Evolutionary conservation across 148 eudicot genomes (phyloP).

Genomic region (Vaccinium myrtillus): DNA sequence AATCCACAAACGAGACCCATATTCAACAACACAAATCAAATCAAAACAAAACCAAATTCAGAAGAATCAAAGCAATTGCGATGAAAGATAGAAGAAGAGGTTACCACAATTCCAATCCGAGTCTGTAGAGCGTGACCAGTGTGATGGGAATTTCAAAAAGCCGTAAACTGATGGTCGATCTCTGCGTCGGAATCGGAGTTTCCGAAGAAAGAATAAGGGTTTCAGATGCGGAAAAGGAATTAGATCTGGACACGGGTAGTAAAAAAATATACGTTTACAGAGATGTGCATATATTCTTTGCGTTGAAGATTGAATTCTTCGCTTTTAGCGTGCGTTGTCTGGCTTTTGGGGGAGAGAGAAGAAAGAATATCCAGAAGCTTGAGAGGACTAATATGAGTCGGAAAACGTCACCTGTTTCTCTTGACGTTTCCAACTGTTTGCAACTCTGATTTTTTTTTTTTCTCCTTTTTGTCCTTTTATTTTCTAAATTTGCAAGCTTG

Average conservation of each 20-base stretch:
- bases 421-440: neutral
- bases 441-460: neutral
- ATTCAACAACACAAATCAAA: neutral
- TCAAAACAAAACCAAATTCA: neutral
- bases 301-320: constrained; percentile 12
- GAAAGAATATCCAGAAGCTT: neutral
- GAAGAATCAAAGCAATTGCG: no score
- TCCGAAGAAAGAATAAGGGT: neutral
- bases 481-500: no score
- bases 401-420: neutral
- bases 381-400: neutral
- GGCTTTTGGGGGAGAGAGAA: neutral
- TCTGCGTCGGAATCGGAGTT: neutral
- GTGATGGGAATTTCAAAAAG: neutral
- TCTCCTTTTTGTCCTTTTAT: no score
- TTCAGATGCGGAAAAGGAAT: neutral
- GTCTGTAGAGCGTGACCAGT: neutral
- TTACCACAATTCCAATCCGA: neutral
- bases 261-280: neutral
- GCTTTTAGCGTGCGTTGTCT: neutral
- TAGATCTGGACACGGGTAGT: neutral
- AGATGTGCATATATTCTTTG: neutral
- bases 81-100: neutral
- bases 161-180: neutral
- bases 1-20: neutral